phyloP scores from a whole-genome alignment of 2,329 filamentous ascomycete genomes.

The Fusarium graminum region DNA sequence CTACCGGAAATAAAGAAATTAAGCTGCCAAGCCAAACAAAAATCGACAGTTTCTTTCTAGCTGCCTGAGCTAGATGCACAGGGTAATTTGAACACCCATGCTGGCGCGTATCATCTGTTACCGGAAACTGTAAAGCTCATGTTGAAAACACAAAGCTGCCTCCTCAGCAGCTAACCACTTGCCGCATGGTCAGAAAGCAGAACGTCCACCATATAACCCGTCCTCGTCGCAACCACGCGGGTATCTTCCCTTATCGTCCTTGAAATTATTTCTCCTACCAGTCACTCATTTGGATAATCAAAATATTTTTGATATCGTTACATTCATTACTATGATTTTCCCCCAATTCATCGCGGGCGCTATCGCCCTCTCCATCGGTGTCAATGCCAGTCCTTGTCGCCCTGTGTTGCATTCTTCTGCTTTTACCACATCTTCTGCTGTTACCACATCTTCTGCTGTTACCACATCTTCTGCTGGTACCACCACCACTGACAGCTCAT shows the following conservation, averaged over 20 bases:
- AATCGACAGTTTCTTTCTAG: neutral
- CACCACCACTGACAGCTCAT: neutral
- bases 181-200: neutral
- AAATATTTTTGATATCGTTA: neutral
- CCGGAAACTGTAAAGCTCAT: neutral
- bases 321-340: slow-evolving; percentile 3
- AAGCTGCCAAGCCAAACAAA: neutral
- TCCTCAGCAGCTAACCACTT: neutral
- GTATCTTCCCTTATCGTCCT: neutral
- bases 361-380: neutral
- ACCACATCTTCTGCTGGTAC: too few relatives aligned
- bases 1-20: neutral
- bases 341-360: neutral
- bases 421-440: neutral
- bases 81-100: neutral
- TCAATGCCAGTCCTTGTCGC: neutral
- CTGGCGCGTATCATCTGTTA: neutral
- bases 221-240: neutral
- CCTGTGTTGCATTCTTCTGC: neutral
- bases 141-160: neutral
- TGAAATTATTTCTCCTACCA: neutral
- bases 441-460: too few relatives aligned
- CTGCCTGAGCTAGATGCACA: neutral
- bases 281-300: neutral
- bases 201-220: neutral